These are phyloP conservation scores for Suillus alpinus DNA, from an alignment of 768 basidiomycete species.

Conservation along the genomic window DNA sequence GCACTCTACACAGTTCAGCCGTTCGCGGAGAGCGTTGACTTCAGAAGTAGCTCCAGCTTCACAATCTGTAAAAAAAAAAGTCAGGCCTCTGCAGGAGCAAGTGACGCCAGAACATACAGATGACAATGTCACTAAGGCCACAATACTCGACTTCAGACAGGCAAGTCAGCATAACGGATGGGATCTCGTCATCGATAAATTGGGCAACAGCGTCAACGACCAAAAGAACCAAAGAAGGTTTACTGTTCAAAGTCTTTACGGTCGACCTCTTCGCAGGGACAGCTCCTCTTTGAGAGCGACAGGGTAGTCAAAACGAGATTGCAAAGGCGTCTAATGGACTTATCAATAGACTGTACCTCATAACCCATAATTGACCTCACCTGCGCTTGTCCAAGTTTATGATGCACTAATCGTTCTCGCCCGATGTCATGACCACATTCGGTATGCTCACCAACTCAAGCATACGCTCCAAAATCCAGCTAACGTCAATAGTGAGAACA, in stretches of 20 bases:
- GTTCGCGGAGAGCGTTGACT: slow-evolving; percentile 66
- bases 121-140: slow-evolving; percentile 78
- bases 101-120: slow-evolving; percentile 52
- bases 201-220: slow-evolving; percentile 70
- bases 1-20: too few species aligned
- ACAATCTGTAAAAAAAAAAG: slow-evolving; percentile 55
- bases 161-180: slow-evolving; percentile 63
- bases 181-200: slow-evolving; percentile 77
- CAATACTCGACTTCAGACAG: slow-evolving; percentile 69
- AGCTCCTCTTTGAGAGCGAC: slow-evolving; percentile 39
- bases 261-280: slow-evolving; percentile 54
- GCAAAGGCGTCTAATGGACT: slow-evolving; percentile 50
- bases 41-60: slow-evolving; percentile 74
- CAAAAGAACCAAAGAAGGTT: slow-evolving; percentile 73
- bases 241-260: slow-evolving; percentile 72
- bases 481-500: slow-evolving; percentile 68
- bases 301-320: slow-evolving; percentile 58
- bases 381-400: slow-evolving; percentile 84
- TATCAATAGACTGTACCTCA: slow-evolving; percentile 12
- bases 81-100: not conserved
- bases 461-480: slow-evolving; percentile 81
- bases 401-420: slow-evolving; percentile 54
- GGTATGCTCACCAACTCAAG: slow-evolving; percentile 75
- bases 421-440: slow-evolving; percentile 57
- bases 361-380: slow-evolving; percentile 34